Percentiles rank a stretch among this genome's conserved stretches.
These are phyloP conservation scores for Exophiala sp. DNA, from an alignment of 2,329 filamentous ascomycete species.

Conservation along the genomic window DNA sequence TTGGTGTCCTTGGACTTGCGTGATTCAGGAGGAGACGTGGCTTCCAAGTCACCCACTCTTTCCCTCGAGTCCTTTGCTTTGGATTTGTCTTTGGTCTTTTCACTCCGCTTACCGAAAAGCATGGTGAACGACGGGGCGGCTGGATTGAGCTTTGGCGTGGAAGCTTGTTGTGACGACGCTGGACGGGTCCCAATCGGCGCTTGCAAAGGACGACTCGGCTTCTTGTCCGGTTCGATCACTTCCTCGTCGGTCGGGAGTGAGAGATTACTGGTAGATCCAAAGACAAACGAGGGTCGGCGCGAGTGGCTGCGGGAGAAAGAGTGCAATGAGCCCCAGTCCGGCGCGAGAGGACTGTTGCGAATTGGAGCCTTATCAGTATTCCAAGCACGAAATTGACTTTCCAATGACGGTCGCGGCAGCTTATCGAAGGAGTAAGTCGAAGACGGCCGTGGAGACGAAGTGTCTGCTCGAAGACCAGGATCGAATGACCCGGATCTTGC, in stretches of 20 bases:
- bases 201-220: slow-evolving; percentile 49
- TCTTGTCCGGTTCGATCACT: slow-evolving; percentile 33
- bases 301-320: slow-evolving; percentile 73
- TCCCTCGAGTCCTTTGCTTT: slow-evolving; percentile 33
- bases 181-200: slow-evolving; percentile 76
- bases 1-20: slow-evolving; percentile 42
- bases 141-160: slow-evolving; percentile 68
- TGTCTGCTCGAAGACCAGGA: slow-evolving; percentile 41
- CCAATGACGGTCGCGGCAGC: slow-evolving; percentile 70
- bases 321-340: slow-evolving; percentile 49
- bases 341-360: slow-evolving; percentile 47
- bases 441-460: slow-evolving; percentile 41
- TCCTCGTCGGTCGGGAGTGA: slow-evolving; percentile 47
- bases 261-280: slow-evolving; percentile 63
- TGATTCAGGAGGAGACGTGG: slow-evolving; percentile 41
- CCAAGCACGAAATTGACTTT: slow-evolving; percentile 70
- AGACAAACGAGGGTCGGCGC: slow-evolving; percentile 71
- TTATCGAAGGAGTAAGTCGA: slow-evolving; percentile 53
- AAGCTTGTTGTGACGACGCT: slow-evolving; percentile 47
- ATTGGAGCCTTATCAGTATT: slow-evolving; percentile 51
- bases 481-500: slow-evolving; percentile 44
- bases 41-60: slow-evolving; percentile 31
- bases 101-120: slow-evolving; percentile 53
- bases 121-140: slow-evolving; percentile 82
- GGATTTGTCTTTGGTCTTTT: slow-evolving; percentile 39